Conservation (phyloP, 2,329 filamentous ascomycete genomes). For the Aureobasidium musti region DNA sequence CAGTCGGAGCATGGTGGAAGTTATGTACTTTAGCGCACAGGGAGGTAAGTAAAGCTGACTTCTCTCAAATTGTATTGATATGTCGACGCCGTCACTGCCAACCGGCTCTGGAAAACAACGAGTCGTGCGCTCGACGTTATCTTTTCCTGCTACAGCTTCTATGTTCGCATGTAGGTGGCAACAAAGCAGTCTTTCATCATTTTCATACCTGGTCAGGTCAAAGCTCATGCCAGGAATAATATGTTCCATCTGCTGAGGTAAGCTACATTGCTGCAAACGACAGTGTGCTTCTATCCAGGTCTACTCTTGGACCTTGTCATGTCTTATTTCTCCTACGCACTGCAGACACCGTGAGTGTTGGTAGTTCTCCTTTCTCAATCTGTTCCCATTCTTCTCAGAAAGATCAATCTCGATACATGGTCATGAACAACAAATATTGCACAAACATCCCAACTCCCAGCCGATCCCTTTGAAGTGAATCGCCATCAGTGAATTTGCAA, state of each 20-base stretch:
- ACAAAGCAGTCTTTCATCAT: neutral
- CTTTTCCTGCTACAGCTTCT: neutral
- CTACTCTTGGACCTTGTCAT: too few species aligned
- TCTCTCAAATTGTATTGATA: neutral
- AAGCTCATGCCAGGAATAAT: neutral
- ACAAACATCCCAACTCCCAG: neutral
- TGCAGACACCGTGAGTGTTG: neutral
- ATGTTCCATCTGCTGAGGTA: neutral
- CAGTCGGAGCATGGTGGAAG: too few species aligned
- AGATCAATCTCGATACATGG: neutral
- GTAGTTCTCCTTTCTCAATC: neutral
- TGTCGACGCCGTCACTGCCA: neutral
- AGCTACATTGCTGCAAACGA: neutral
- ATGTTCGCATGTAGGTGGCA: neutral
- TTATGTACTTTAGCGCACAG: too few species aligned
- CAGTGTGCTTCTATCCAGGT: too few species aligned
- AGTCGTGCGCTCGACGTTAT: too few species aligned
- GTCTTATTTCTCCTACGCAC: too few species aligned
- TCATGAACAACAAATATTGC: neutral
- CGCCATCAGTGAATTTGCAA: neutral
- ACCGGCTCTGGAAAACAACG: neutral
- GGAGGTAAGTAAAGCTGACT: too few species aligned
- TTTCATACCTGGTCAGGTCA: neutral
- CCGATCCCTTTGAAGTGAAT: neutral
- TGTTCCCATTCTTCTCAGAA: neutral